Conservation (phyloP, 768 basidiomycete genomes). For the Xerocomellus chrysenteron region DNA sequence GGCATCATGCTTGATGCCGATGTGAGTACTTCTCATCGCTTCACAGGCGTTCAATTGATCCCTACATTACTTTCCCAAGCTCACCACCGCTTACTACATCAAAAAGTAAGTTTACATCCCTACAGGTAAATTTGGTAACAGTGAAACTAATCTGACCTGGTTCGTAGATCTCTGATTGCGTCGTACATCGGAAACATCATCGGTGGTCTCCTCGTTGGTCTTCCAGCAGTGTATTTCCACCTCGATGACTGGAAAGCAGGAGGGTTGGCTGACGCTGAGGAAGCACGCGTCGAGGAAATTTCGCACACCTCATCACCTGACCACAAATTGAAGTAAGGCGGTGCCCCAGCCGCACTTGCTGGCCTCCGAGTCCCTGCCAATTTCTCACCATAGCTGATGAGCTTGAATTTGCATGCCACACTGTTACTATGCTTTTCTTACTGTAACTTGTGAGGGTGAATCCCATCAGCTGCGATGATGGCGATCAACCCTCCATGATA, state of each 20-base stretch:
- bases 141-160: neutral
- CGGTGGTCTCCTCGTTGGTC: constrained; percentile 60
- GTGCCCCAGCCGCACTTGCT: neutral
- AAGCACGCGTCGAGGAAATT: constrained; percentile 20
- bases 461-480: neutral
- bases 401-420: neutral
- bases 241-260: constrained; percentile 48
- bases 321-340: neutral
- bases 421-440: neutral
- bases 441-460: neutral
- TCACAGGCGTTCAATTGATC: constrained; percentile 1
- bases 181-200: constrained; percentile 65
- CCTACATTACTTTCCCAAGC: constrained; percentile 7
- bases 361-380: neutral
- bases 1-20: constrained; percentile 69
- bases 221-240: constrained; percentile 66
- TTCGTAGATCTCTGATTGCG: constrained; percentile 57
- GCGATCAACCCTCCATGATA: too few relatives aligned
- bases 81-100: constrained; percentile 53
- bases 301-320: constrained; percentile 9
- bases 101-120: constrained; percentile 48
- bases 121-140: neutral
- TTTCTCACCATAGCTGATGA: neutral
- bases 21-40: constrained; percentile 38
- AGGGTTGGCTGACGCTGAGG: constrained; percentile 42